phyloP scores from a whole-genome alignment of 148 eudicot genomes.

The Silene uniflora region DNA sequence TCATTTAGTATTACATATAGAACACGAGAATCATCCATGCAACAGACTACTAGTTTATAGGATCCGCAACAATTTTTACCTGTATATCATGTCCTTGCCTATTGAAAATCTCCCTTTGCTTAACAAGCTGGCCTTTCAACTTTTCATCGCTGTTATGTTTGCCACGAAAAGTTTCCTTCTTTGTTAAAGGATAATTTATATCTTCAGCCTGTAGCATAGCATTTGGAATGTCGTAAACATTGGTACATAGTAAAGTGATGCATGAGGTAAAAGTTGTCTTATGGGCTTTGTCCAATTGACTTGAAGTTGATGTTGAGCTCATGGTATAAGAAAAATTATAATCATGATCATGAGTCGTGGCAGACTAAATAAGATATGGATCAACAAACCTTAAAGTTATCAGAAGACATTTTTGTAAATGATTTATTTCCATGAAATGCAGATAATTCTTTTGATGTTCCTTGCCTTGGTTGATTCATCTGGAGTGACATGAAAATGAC shows the following conservation, averaged over 20 bases:
- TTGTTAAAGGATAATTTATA: conserved; percentile 22
- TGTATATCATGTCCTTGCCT: conserved; percentile 69
- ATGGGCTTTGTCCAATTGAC: not conserved
- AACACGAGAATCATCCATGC: conserved; percentile 4
- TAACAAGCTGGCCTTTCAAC: conserved; percentile 42
- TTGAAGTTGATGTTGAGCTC: not conserved
- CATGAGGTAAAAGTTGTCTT: not conserved
- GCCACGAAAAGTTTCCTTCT: conserved; percentile 30
- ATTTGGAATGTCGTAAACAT: conserved; percentile 10
- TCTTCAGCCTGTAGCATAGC: conserved; percentile 42
- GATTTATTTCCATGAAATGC: conserved; percentile 40
- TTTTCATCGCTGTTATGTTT: conserved; percentile 42
- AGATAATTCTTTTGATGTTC: conserved; percentile 33
- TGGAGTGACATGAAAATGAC: conserved; percentile 1
- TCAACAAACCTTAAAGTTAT: conserved; percentile 40
- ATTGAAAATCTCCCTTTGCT: conserved; percentile 57
- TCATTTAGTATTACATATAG: conserved; percentile 1
- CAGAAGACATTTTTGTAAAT: conserved; percentile 36
- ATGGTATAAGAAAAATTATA: not conserved
- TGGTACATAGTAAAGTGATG: not conserved
- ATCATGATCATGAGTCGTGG: not conserved
- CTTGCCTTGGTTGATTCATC: conserved; percentile 42
- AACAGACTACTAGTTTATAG: not conserved
- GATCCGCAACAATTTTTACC: conserved; percentile 32
- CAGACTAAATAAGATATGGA: conserved; percentile 8